Base-by-base conservation (phyloP, 23 red algal genomes). In the Pyropia haitanensis region DNA sequence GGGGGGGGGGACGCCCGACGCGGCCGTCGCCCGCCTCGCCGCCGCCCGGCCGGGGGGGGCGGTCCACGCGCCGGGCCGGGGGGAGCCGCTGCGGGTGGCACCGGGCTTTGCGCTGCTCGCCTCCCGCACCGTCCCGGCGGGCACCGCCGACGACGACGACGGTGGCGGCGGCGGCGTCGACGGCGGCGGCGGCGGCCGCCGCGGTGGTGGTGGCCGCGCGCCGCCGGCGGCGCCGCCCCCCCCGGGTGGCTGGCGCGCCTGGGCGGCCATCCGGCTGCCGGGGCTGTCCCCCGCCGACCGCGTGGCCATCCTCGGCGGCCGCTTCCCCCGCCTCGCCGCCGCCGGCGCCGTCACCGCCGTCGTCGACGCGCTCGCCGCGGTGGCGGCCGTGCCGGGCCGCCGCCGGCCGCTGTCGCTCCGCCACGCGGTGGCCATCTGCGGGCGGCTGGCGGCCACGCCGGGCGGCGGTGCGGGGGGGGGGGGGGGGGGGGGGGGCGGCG, bases 31-130 rank as follows among this genome's bases (percentile, higher is more conserved):
- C 19, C 63, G 65, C 67, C 81, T 95, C 2, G 75, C 84, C 18
- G 62, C 57, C 12, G 23, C 80, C 53, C 46, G 68, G 46, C 70
- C 77, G 7, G 90, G 82, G 29, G 82, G 81, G 20, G 49, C 24
- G 5, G 56, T 87, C n/a, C 48, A 69, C 32, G 75, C 77, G 4
- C 72, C 80, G n/a, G 90, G 80, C 0, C 58, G 81, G 13, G 72
- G 71, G 32, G 49, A 68, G 67, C 68, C 80, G 15, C 30, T 95
- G 18, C 61, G 30, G 27, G 62, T 83, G 23, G 61, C 20, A 7
- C 51, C 26, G 23, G 82, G 82, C 55, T 95, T 95, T 77, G 75
- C 72, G n/a, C 75, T 85, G 60, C 71, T 95, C 71, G 80, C 66
- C 21, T 82, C 76, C 9, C 26, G 90, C 18, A 88, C 82, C 58